A percentile compares a stretch with the other conserved stretches of the same genome.
phyloP scores from a whole-genome alignment of 1,139 yeast species.

The Pichia sp. region DNA sequence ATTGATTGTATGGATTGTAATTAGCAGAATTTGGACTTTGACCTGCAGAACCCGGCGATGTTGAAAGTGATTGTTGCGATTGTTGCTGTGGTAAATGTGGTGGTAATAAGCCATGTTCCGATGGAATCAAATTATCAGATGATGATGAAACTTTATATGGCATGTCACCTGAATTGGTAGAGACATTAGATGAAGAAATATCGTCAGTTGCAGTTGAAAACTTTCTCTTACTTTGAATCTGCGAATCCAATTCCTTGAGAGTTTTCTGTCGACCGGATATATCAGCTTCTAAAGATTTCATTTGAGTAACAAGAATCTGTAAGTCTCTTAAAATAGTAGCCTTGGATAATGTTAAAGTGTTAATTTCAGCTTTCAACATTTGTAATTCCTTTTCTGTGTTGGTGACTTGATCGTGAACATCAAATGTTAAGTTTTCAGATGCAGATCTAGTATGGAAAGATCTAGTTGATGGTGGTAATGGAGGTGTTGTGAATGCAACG shows the following conservation, averaged over 20 bases:
- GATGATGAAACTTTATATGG: slow-evolving; percentile 10
- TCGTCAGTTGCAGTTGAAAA: slow-evolving; percentile 10
- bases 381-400: slow-evolving; percentile 38
- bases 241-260: slow-evolving; percentile 24
- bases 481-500: slow-evolving; percentile 35
- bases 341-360: slow-evolving; percentile 38
- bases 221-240: slow-evolving; percentile 10
- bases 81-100: neutral
- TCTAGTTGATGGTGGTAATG: slow-evolving; percentile 25
- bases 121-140: slow-evolving; percentile 1
- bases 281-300: slow-evolving; percentile 28
- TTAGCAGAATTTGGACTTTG: slow-evolving; percentile 3
- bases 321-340: slow-evolving; percentile 35
- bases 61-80: slow-evolving; percentile 1
- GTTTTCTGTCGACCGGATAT: slow-evolving; percentile 21
- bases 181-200: slow-evolving; percentile 10
- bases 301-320: slow-evolving; percentile 30
- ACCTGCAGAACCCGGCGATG: slow-evolving; percentile 3
- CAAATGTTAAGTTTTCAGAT: slow-evolving; percentile 22
- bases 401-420: slow-evolving; percentile 10
- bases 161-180: slow-evolving; percentile 7
- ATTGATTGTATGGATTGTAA: slow-evolving; percentile 8
- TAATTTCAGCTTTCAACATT: slow-evolving; percentile 42
- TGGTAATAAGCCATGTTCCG: slow-evolving; percentile 4
- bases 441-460: slow-evolving; percentile 25